Evolutionary conservation across 371 early-diverging fungal genomes (phyloP).

Genomic region (Mortierella sp.): DNA sequence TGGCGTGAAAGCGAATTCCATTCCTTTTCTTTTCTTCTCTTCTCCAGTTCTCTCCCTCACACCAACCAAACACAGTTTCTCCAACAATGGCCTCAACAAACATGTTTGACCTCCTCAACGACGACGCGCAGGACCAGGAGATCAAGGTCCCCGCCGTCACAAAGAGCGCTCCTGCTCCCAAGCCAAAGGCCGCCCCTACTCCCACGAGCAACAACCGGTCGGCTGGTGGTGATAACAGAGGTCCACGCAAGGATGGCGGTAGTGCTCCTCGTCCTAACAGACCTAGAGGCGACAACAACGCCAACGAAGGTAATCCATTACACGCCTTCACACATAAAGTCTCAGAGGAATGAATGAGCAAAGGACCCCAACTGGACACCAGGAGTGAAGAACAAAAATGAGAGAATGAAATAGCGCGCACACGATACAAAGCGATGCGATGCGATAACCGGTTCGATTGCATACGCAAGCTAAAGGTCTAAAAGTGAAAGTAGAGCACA

Average conservation of each 20-base stretch:
- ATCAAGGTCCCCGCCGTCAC: slow-evolving; percentile 48
- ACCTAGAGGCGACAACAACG: slow-evolving; percentile 30
- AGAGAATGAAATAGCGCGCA: neutral
- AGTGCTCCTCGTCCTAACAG: slow-evolving; percentile 26
- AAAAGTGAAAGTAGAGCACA: neutral
- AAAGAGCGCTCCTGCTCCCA: slow-evolving; percentile 16
- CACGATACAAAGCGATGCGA: slow-evolving; percentile 1
- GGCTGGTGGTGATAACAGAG: slow-evolving; percentile 28
- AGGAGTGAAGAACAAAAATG: neutral
- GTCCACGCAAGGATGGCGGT: slow-evolving; percentile 40
- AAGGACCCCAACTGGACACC: neutral
- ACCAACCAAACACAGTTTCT: neutral
- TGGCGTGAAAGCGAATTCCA: neutral
- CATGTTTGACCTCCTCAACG: slow-evolving; percentile 52
- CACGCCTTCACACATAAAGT: neutral
- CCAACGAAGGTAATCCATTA: slow-evolving; percentile 33
- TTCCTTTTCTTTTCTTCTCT: neutral
- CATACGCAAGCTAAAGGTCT: neutral
- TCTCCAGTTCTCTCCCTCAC: slow-evolving; percentile 7
- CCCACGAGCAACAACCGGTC: slow-evolving; percentile 18
- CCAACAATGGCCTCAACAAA: slow-evolving; percentile 54
- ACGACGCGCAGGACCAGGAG: slow-evolving; percentile 58
- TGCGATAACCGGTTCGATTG: neutral
- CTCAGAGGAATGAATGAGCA: no score
- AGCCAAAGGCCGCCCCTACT: slow-evolving; percentile 29